Conservation (phyloP, 1,284 basidiomycete genomes). For the Laetiporus sulphureus region DNA sequence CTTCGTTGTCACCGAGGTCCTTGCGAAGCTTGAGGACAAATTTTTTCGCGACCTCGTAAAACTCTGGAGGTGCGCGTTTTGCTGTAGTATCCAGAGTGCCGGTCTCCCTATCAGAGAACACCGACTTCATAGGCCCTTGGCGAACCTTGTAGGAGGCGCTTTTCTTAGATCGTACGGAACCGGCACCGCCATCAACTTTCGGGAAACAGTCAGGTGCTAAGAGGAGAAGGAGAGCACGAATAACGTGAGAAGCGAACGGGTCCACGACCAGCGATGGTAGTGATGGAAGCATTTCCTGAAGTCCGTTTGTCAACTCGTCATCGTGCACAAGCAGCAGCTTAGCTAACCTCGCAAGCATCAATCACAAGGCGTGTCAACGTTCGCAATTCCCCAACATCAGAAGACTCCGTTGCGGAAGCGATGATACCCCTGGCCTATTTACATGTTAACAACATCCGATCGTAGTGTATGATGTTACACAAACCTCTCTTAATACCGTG, state of each 20-base stretch:
- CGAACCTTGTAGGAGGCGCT: slow-evolving; percentile 70
- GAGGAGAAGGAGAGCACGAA: slow-evolving; percentile 73
- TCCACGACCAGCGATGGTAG: slow-evolving; percentile 68
- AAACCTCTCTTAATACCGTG: slow-evolving; percentile 79
- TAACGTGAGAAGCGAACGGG: slow-evolving; percentile 83
- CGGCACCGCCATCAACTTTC: slow-evolving; percentile 29
- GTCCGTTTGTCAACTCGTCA: slow-evolving; percentile 2
- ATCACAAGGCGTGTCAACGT: slow-evolving; percentile 65
- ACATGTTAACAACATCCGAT: not conserved
- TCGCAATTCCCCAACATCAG: slow-evolving; percentile 61
- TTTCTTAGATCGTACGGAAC: slow-evolving; percentile 63
- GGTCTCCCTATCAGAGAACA: slow-evolving; percentile 46
- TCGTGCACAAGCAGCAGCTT: no score
- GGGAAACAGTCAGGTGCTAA: slow-evolving; percentile 52
- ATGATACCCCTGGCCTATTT: slow-evolving; percentile 55
- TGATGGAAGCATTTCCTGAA: slow-evolving; percentile 62
- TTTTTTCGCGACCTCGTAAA: slow-evolving; percentile 41
- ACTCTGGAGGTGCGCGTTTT: slow-evolving; percentile 41
- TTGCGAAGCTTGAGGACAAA: slow-evolving; percentile 52
- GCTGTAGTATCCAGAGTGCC: slow-evolving; percentile 29
- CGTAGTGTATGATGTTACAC: slow-evolving; percentile 11
- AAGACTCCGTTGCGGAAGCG: slow-evolving; percentile 42
- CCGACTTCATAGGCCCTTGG: slow-evolving; percentile 69
- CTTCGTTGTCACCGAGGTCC: slow-evolving; percentile 63
- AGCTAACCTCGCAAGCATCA: slow-evolving; percentile 56